Evolutionary conservation across 305 asterid genomes (phyloP).

Genomic region (Solanum hybrid): DNA sequence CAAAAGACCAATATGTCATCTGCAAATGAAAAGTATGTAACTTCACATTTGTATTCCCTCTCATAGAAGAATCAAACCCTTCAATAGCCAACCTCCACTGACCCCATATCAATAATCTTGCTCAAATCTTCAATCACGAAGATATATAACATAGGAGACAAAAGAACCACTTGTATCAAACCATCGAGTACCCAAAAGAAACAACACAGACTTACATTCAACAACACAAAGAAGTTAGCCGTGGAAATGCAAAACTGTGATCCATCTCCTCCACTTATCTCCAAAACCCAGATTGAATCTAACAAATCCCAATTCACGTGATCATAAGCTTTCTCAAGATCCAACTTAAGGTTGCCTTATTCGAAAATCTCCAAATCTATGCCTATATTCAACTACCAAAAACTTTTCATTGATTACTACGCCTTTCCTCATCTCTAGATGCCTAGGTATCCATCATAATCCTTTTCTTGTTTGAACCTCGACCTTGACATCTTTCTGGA

Average conservation of each 20-base stretch:
- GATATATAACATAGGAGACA: neutral
- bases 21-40: neutral
- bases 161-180: neutral
- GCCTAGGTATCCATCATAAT: too few relatives aligned
- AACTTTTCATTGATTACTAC: too few relatives aligned
- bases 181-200: too few relatives aligned
- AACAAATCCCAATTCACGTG: neutral
- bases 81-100: neutral
- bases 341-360: neutral
- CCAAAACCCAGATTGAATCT: neutral
- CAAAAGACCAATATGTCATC: neutral
- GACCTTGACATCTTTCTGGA: too few relatives aligned
- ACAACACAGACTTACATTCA: neutral
- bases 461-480: too few relatives aligned
- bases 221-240: neutral
- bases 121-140: neutral
- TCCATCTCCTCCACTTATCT: neutral
- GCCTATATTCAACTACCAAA: too few relatives aligned
- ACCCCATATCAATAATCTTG: neutral
- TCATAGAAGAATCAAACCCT: neutral
- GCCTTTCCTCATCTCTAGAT: too few relatives aligned
- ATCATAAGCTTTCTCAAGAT: neutral
- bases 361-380: neutral
- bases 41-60: neutral
- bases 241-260: neutral